phyloP scores from a whole-genome alignment of 139 green algal genomes.

The Chlorella vulgaris region DNA sequence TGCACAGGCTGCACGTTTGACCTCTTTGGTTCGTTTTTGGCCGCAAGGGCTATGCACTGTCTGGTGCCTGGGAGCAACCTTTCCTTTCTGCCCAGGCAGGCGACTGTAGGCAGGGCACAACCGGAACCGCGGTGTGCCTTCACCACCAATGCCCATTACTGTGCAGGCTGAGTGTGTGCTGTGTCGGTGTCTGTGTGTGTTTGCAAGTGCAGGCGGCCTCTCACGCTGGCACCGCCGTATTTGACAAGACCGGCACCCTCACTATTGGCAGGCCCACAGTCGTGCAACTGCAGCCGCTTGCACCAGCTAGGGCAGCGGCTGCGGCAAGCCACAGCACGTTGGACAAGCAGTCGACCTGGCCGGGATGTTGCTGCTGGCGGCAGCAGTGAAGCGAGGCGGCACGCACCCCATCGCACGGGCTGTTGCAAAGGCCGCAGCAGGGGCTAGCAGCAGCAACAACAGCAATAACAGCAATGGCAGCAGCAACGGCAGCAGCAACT shows the following conservation, averaged over 20 bases:
- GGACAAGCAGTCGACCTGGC: neutral
- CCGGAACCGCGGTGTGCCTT: too few species aligned
- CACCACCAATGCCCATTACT: too few species aligned
- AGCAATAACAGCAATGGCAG: constrained; percentile 9
- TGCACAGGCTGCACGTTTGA: neutral
- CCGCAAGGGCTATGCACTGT: too few species aligned
- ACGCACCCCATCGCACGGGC: constrained; percentile 78
- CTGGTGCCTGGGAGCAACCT: too few species aligned
- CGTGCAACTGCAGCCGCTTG: too few species aligned
- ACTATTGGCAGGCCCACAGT: constrained; percentile 63
- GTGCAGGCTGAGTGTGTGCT: too few species aligned
- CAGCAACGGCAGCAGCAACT: constrained; percentile 34
- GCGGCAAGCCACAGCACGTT: neutral
- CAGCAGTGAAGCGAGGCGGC: constrained; percentile 72
- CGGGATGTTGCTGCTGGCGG: constrained; percentile 44
- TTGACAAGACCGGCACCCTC: constrained; percentile 98
- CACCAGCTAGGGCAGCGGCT: too few species aligned
- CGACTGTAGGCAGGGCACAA: too few species aligned
- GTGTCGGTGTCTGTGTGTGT: too few species aligned
- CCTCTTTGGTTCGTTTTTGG: too few species aligned
- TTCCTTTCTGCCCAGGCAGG: too few species aligned
- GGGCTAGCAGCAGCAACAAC: neutral
- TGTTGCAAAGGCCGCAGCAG: constrained; percentile 34
- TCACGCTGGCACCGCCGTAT: constrained; percentile 63
- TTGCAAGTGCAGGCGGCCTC: too few species aligned